Base-by-base conservation (phyloP, 306 rosid species). In the Urtica urens region DNA sequence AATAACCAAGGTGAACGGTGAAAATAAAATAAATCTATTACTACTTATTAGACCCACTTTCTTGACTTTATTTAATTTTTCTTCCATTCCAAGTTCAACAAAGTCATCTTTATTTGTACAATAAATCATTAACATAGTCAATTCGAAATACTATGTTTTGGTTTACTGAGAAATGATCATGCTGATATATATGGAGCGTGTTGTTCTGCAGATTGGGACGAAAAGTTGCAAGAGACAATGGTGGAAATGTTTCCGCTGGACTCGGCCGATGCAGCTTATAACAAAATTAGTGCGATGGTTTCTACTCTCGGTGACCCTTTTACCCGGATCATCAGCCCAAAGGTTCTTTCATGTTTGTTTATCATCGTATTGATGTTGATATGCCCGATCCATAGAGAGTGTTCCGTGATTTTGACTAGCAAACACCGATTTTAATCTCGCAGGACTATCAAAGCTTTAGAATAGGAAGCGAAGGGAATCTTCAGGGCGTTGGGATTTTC, bases 281-380 rank as follows among this genome's bases (percentile, higher is more conserved):
- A 23, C 44, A 84, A 90, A 71, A 65, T 90, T 77, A 71, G 97
- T 41, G 95, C 87, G 62, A 90, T 90, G 97, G 92, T 90, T 48
- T 79, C 97, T 23, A 90, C 97, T 16, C 97, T 90, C 39, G 97
- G 97, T 40, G 97, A 90, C 65, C 97, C 97, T 27, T 90, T 90
- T 66, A 84, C 95, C 10, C 74, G 92, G 61, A 84, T 90, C 39
- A 79, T 90, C 63, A 90, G 87, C 68, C 97, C 97, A 30, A 84
- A 81, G 93, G 97, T 88, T 55, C 39, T 33, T 1, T 39, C 46
- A n/a, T n/a, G n/a, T n/a, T n/a, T n/a, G n/a, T n/a, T n/a, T n/a
- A n/a, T n/a, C n/a, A n/a, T n/a, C 28, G 49, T 25, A 52, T 34
- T 27, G 43, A 50, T 63, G 10, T 10, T 8, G 11, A 49, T 38